Conservation (phyloP, 805 yeast species). For the Myxozyma neotropica region DNA sequence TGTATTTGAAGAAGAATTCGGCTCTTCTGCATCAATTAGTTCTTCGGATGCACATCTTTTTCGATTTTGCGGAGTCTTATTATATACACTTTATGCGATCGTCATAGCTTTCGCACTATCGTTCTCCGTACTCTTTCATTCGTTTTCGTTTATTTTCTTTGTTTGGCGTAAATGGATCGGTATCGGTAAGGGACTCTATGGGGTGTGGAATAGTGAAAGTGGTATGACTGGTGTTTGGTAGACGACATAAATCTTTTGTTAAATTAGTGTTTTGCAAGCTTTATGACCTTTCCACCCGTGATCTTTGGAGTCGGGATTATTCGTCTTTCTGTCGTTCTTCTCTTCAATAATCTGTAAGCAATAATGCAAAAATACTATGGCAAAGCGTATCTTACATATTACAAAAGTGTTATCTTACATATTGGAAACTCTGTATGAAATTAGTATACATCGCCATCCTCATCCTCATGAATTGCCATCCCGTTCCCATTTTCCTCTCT, state of each 20-base stretch:
- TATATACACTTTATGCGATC: slow-evolving; percentile 29
- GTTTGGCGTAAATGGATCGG: slow-evolving; percentile 31
- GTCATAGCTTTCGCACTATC: slow-evolving; percentile 28
- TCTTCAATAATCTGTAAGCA: no score
- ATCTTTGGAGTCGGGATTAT: no score
- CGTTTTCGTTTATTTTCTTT: slow-evolving; percentile 24
- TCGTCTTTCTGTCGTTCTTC: no score
- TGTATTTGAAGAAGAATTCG: slow-evolving; percentile 26
- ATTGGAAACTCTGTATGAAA: no score
- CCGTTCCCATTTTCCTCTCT: slow-evolving; percentile 17
- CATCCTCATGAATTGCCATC: slow-evolving; percentile 21
- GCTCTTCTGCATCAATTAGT: slow-evolving; percentile 3
- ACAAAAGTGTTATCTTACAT: no score
- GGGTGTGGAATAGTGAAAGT: slow-evolving; percentile 23
- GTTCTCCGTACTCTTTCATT: slow-evolving; percentile 26
- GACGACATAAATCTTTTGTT: background rate
- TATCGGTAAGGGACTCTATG: slow-evolving; percentile 26
- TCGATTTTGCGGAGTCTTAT: slow-evolving; percentile 25
- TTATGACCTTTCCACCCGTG: no score
- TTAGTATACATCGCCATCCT: slow-evolving; percentile 27
- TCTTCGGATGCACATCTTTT: slow-evolving; percentile 19
- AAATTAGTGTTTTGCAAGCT: background rate
- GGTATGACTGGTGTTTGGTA: slow-evolving; percentile 26
- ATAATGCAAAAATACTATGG: no score
- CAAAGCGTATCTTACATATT: no score